Base-by-base conservation (phyloP, 1,284 basidiomycete species). In the Ceratobasidium sp. region DNA sequence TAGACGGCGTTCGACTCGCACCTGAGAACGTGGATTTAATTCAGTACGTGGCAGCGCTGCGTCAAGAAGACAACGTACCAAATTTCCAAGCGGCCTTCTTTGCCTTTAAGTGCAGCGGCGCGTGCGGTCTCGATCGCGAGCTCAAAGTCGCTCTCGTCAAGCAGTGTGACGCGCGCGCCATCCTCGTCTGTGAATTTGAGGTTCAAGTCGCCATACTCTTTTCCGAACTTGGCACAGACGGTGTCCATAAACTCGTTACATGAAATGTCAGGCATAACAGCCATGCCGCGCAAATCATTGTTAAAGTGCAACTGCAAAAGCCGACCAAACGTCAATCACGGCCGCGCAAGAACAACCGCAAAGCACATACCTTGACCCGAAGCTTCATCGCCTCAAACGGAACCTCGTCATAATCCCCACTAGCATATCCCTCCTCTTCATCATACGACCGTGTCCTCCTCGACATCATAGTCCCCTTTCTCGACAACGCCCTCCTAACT, bases 111-210 rank as follows among this genome's bases (percentile, higher is more conserved):
- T 9, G 90, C 87, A 76, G 83, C 85, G 77, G 91, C 89, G 21
- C 91, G 84, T 1, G 93, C 93, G 4, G 91, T 93, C 82, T 96
- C 94, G 69, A 96, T 88, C 41, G 94, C 94, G 71, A 94, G 87
- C 79, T 94, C 91, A 78, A 88, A 95, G 82, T 95, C 93, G 70
- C 89, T 89, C 76, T 93, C 92, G 79, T 96, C 95, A 38, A 87
- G 85, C 54, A 97, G 82, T 1, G 89, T 87, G 38, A 96, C 88
- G 81, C 88, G 89, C n/a, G 87, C 89, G 21, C 92, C 93, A 76
- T 96, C 95, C 80, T 95, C 93, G 80, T 96, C 95, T 77, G 86
- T 88, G 84, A 95, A 96, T 80, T 91, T 92, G 80, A 93, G 80
- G 32, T 80, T 82, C 38, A 93, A 82, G 32, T 84, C 84, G 57